Evolutionary conservation across 192 early-diverging fungal genomes (phyloP).

Genomic region (Coemansia sp.): DNA sequence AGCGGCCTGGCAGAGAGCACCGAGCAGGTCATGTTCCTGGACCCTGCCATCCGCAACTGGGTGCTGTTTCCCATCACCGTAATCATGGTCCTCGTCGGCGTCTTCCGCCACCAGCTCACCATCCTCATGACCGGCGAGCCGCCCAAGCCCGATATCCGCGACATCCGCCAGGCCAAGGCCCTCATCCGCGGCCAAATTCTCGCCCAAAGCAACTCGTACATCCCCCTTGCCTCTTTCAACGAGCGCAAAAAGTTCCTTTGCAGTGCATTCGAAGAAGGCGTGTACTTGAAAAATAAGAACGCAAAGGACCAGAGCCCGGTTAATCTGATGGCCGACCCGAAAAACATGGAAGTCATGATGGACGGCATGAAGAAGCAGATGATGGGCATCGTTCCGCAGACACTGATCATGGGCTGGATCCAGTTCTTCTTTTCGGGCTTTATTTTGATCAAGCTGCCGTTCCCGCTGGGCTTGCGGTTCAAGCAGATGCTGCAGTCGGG

Average conservation of each 20-base stretch:
- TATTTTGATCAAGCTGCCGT: constrained; percentile 93
- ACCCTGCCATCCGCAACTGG: constrained; percentile 86
- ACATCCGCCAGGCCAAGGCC: constrained; percentile 80
- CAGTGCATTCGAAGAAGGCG: constrained; percentile 77
- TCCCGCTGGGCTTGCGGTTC: constrained; percentile 93
- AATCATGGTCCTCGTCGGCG: constrained; percentile 95
- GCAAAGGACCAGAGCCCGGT: constrained; percentile 56
- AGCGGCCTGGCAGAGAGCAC: constrained; percentile 39
- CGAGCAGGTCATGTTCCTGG: constrained; percentile 67
- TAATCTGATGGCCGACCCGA: constrained; percentile 93
- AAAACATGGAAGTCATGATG: constrained; percentile 94
- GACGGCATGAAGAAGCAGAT: constrained; percentile 98
- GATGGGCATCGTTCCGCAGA: constrained; percentile 97
- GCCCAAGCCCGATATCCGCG: constrained; percentile 75
- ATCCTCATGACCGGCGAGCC: constrained; percentile 81
- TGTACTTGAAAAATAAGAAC: constrained; percentile 83
- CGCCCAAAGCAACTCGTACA: constrained; percentile 64
- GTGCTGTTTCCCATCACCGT: constrained; percentile 95
- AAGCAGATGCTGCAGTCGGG: constrained; percentile 98
- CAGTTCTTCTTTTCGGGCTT: constrained; percentile 99
- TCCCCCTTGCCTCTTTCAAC: constrained; percentile 72
- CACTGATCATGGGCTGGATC: constrained; percentile 98
- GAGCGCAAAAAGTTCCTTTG: constrained; percentile 70
- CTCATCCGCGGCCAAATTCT: constrained; percentile 72
- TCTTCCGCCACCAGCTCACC: constrained; percentile 91